Conservation (phyloP, 176 grass and related monocot species). For the Zea mays region Zm-B73-REFERENCE-NAM-5.0 NC_050104.1:156281501-156282000, state of each 20-base stretch:
- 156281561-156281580: constrained; percentile 35
- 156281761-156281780: constrained; percentile 53
- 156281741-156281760: constrained; percentile 58
- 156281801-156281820: constrained; percentile 43
- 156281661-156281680: constrained; percentile 41
- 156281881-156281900: constrained; percentile 78
- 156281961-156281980: constrained; percentile 75
- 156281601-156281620: constrained; percentile 30
- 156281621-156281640: constrained; percentile 30
- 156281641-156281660: constrained; percentile 33
- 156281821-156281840: constrained; percentile 50
- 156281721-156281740: constrained; percentile 58
- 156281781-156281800: constrained; percentile 60
- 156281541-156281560: constrained; percentile 29
- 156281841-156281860: constrained; percentile 60
- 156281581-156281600: constrained; percentile 41
- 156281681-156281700: constrained; percentile 24
- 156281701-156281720: constrained; percentile 45
- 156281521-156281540: constrained; percentile 42
- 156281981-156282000: constrained; percentile 67
- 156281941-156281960: constrained; percentile 91
- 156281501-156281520: constrained; percentile 38
- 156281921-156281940: constrained; percentile 86
- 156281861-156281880: constrained; percentile 43
- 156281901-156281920: constrained; percentile 91